Conservation (phyloP, 257 asterid genomes). For the Mentha longifolia region DNA sequence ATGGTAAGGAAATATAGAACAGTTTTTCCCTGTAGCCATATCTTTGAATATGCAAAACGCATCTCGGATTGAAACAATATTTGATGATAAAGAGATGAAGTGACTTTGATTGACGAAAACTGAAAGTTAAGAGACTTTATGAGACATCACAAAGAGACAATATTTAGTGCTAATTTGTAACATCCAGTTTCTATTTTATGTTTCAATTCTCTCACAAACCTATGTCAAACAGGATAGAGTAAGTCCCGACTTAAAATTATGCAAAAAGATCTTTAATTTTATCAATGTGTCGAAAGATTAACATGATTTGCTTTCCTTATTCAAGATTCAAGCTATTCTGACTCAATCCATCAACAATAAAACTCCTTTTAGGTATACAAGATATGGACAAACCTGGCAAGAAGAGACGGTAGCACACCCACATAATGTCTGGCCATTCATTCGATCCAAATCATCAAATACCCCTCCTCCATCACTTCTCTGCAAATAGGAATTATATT, state of each 20-base stretch:
- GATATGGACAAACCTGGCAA: slow-evolving; percentile 75
- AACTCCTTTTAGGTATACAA: background rate
- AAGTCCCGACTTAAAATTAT: background rate
- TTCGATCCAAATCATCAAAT: slow-evolving; percentile 75
- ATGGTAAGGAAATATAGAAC: no score
- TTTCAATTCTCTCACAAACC: background rate
- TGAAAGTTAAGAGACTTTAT: background rate
- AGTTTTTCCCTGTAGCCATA: background rate
- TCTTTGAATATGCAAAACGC: background rate
- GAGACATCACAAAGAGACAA: background rate
- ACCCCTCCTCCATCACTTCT: slow-evolving; percentile 99
- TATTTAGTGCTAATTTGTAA: slow-evolving; percentile 8
- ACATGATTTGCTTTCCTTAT: background rate
- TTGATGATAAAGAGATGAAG: slow-evolving; percentile 11
- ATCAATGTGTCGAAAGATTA: background rate
- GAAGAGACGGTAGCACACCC: slow-evolving; percentile 79
- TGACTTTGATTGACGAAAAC: slow-evolving; percentile 22
- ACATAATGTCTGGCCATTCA: slow-evolving; percentile 89
- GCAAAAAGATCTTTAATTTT: background rate
- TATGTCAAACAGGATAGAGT: background rate
- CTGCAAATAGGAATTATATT: slow-evolving; percentile 52
- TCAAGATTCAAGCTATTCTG: slow-evolving; percentile 8
- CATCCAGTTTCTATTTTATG: slow-evolving; percentile 2
- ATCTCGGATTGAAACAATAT: background rate
- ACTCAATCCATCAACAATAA: slow-evolving; percentile 8